A percentile compares a stretch with the other conserved stretches of the same genome.
phyloP scores from a whole-genome alignment of 805 yeast genomes.

The Gaillardinia entomophila region DNA sequence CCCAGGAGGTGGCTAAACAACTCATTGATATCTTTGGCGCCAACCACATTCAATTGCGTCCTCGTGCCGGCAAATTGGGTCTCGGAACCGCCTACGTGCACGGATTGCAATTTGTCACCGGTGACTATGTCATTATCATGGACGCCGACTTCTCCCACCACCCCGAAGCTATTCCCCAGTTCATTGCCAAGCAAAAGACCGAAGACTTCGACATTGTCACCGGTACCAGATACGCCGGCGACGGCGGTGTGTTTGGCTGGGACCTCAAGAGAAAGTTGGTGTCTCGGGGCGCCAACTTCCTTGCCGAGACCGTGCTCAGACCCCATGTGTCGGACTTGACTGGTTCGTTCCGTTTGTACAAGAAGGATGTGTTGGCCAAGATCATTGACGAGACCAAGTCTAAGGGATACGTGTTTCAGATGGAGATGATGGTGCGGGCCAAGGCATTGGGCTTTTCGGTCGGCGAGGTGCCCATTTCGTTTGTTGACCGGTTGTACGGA shows the following conservation, averaged over 20 bases:
- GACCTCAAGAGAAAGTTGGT: slow-evolving; percentile 73
- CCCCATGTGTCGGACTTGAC: slow-evolving; percentile 72
- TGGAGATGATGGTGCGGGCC: slow-evolving; percentile 87
- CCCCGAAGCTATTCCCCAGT: slow-evolving; percentile 74
- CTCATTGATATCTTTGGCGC: slow-evolving; percentile 52
- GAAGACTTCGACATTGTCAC: slow-evolving; percentile 48
- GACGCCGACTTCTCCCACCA: slow-evolving; percentile 83
- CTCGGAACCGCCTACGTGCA: slow-evolving; percentile 79
- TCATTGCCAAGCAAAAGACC: slow-evolving; percentile 56
- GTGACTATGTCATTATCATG: slow-evolving; percentile 74
- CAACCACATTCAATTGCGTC: slow-evolving; percentile 56
- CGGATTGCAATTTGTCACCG: slow-evolving; percentile 65
- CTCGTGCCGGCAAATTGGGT: slow-evolving; percentile 75
- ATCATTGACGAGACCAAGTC: slow-evolving; percentile 63
- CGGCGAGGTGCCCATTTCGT: slow-evolving; percentile 74
- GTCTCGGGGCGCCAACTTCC: slow-evolving; percentile 74
- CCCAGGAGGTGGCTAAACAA: slow-evolving; percentile 65
- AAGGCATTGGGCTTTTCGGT: slow-evolving; percentile 65
- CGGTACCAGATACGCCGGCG: slow-evolving; percentile 69
- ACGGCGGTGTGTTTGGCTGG: slow-evolving; percentile 85
- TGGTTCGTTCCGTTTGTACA: slow-evolving; percentile 72
- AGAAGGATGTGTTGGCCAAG: slow-evolving; percentile 60
- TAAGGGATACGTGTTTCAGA: slow-evolving; percentile 80
- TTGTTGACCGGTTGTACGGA: slow-evolving; percentile 75
- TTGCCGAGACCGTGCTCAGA: slow-evolving; percentile 65